Percentiles rank a stretch among this genome's conserved stretches.
These are phyloP conservation scores for Dothiorella sarmentorum DNA, from an alignment of 2,329 filamentous ascomycete species.

Conservation along the genomic window DNA sequence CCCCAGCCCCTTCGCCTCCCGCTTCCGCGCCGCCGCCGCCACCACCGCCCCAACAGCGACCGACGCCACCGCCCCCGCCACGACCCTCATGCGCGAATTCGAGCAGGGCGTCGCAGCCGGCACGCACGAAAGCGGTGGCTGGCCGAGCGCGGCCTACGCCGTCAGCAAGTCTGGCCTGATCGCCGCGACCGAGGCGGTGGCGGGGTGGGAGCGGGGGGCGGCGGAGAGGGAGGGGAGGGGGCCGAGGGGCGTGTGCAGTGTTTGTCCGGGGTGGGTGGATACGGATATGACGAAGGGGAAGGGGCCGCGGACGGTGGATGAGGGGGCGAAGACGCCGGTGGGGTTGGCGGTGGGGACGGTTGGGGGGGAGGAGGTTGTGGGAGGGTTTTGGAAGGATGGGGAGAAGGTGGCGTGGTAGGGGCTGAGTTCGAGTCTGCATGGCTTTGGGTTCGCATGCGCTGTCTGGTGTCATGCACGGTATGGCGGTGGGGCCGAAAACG, in stretches of 20 bases:
- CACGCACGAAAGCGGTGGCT: constrained; percentile 47
- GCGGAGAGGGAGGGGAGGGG: constrained; percentile 40
- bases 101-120: constrained; percentile 44
- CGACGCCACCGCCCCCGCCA: constrained; percentile 23
- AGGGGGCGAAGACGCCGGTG: constrained; percentile 46
- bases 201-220: constrained; percentile 38
- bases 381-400: constrained; percentile 40
- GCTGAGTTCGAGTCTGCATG: too few relatives aligned
- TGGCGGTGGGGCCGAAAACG: too few relatives aligned
- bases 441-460: too few relatives aligned
- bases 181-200: constrained; percentile 41
- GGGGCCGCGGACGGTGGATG: constrained; percentile 40
- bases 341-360: constrained; percentile 42
- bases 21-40: constrained; percentile 39
- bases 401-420: constrained; percentile 35
- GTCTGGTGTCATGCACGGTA: too few relatives aligned
- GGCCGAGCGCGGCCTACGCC: constrained; percentile 50
- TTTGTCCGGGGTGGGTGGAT: constrained; percentile 45
- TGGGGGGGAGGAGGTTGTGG: constrained; percentile 27
- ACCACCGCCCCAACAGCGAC: constrained; percentile 25
- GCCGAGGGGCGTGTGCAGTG: constrained; percentile 42
- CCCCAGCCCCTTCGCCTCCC: constrained; percentile 40
- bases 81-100: constrained; percentile 50
- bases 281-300: constrained; percentile 48
- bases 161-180: constrained; percentile 47